Base-by-base conservation (phyloP, 2,329 filamentous ascomycete species). In the Xylaria sp. region DNA sequence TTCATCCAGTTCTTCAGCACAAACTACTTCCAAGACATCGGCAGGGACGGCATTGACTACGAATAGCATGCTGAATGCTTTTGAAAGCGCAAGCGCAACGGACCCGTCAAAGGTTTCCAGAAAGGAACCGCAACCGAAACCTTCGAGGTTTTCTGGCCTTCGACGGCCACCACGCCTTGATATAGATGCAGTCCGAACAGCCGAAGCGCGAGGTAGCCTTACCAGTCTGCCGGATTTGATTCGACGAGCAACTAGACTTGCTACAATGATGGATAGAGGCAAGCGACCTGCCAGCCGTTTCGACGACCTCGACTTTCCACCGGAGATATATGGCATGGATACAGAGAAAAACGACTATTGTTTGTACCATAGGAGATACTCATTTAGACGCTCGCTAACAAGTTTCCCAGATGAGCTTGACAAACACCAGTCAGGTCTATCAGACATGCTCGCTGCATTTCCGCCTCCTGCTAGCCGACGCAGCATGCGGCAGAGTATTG, bases 201-300 rank as follows among this genome's bases (percentile, higher is more conserved):
- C 93, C 18, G 94, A 98, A 80, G 89, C 91, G 1, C 89, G 96
- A 76, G 94, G 94, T 3, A 98, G 94, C 78, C 85, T 97, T 72
- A 98, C 96, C 1, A 98, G 94, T 80, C 83, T 99, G 68, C 92
- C 94, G 0, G 96, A 98, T 78, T 83, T 99, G 69, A 98, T 99
- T 73, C 88, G 90, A 76, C 89, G 96, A 74, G 96, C 96, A 12
- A 98, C 95, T 0, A 90, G 89, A 73, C 84, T 98, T 46, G 95
- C 94, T 18, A 89, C 93, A 0, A 94, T 97, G 81, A 90, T 99
- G 67, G 95, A 98, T 76, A 90, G 90, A 73, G 95, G 95, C 13
- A 91, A 84, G 72, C 83, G 89, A 73, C 89, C 89, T 34, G 88
- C 83, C 25, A 91, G 89, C 75, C 84, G 86, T 18, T 81, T 89